Base-by-base conservation (phyloP, 2,329 filamentous ascomycete species). In the Neonectria ditissima region DNA sequence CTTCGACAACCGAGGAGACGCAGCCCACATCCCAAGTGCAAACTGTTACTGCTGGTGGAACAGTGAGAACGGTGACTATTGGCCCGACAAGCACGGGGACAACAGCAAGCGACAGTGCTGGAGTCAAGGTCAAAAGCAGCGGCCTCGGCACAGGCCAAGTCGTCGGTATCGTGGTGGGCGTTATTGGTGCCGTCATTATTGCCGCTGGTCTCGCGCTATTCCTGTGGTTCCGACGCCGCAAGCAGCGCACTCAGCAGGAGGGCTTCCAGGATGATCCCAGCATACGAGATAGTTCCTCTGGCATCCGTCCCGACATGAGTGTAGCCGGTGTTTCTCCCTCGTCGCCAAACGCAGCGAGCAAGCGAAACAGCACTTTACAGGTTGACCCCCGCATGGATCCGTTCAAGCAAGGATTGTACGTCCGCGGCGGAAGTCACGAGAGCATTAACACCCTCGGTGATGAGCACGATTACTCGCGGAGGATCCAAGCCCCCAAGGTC, bases 321-420 rank as follows among this genome's bases (percentile, higher is more conserved):
- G 71, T 70, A 26, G 68, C 68, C 2, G 73, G 69, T 32, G 76
- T 73, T n/a, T 72, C 74, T 7, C 74, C 78, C 2, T 66, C 63
- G 3, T 77, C 78, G 10, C 73, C 74, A 10, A 75, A 65, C 30
- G 81, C 81, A 3, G 79, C 78, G 7, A 80, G 82, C 43, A 83
- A 86, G 60, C 83, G 84, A 59, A 86, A 82, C 66, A 86, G 84
- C 73, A 80, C 81, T 47, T 74, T 89, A 56, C 85, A 86, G 9
- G 83, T 89, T 57, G 88, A 91, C 72, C 88, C 88, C 32, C 82
- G 88, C 47, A 84, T 90, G 80, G 86, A 90, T 70, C 88, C 88
- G 0, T 89, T 86, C 65, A 83, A 85, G 51, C 81, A 83, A 37
- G 84, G 84, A 18, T 78, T 89, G 13, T 90, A 89, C 73, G 79